phyloP scores from a whole-genome alignment of 1,139 yeast species.

The Protomyces arabidopsidicola region DNA sequence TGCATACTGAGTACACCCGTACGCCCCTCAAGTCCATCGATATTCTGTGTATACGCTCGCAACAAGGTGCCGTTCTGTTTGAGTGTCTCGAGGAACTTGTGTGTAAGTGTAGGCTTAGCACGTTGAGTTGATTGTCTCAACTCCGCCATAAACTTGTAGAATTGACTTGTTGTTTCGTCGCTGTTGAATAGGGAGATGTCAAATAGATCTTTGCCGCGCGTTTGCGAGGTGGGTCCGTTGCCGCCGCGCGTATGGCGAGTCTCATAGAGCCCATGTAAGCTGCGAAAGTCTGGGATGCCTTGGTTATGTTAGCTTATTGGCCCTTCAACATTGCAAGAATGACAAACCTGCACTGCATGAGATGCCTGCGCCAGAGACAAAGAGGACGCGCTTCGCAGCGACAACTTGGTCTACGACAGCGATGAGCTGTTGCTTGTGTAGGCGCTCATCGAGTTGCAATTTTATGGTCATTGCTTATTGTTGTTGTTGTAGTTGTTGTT shows the following conservation, averaged over 20 bases:
- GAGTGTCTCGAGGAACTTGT: constrained; percentile 63
- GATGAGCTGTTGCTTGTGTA: constrained; percentile 9
- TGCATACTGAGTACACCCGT: constrained; percentile 39
- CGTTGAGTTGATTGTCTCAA: constrained; percentile 57
- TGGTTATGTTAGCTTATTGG: neutral
- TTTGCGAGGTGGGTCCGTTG: constrained; percentile 44
- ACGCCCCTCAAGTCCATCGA: constrained; percentile 58
- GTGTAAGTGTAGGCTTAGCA: constrained; percentile 82
- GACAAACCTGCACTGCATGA: constrained; percentile 82
- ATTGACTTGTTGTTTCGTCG: constrained; percentile 56
- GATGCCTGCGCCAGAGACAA: constrained; percentile 73
- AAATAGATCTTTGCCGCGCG: constrained; percentile 83
- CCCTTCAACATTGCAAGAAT: neutral
- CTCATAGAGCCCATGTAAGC: constrained; percentile 75
- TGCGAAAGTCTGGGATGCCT: constrained; percentile 59
- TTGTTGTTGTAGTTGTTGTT: too few species aligned
- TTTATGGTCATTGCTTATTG: constrained; percentile 7
- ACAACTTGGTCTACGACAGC: constrained; percentile 23
- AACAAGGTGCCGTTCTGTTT: constrained; percentile 64
- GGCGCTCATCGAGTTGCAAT: neutral
- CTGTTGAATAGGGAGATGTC: constrained; percentile 77
- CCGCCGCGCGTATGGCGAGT: constrained; percentile 45
- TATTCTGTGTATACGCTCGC: constrained; percentile 80
- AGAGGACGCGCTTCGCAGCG: constrained; percentile 45
- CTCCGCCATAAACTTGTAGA: constrained; percentile 76